These are phyloP conservation scores for Dictyostelium purpureum DNA, from an alignment of 78 protist genomes.

Conservation along the genomic window DNA sequence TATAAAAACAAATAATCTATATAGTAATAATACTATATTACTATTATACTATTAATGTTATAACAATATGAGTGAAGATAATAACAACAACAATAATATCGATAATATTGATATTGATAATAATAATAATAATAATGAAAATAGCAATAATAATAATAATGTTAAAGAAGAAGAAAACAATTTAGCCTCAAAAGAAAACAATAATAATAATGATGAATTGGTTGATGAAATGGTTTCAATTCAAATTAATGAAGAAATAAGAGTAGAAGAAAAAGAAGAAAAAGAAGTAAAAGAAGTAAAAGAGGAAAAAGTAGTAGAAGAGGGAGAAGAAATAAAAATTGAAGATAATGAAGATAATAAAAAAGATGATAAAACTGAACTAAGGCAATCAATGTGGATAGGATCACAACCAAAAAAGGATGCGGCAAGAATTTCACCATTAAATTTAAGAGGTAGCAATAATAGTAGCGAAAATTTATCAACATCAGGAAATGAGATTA, in stretches of 20 bases:
- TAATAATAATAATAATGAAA: too few relatives aligned
- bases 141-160: too few relatives aligned
- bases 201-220: background rate
- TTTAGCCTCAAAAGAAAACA: background rate
- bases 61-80: background rate
- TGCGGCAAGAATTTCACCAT: background rate
- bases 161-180: background rate
- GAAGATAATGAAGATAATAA: background rate
- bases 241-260: background rate
- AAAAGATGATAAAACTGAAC: background rate
- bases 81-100: background rate
- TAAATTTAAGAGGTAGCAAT: background rate
- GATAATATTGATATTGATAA: too few relatives aligned
- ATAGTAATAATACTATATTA: too few relatives aligned
- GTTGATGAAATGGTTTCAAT: background rate
- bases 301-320: background rate
- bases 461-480: background rate
- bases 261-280: background rate
- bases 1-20: too few relatives aligned
- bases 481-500: background rate
- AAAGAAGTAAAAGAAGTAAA: background rate
- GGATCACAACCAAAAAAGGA: constrained; percentile 19
- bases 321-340: background rate
- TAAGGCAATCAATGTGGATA: constrained; percentile 8
- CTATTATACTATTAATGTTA: too few relatives aligned